Evolutionary conservation across 257 asterid genomes (phyloP).

Genomic region (Solanum habrochaites): DNA sequence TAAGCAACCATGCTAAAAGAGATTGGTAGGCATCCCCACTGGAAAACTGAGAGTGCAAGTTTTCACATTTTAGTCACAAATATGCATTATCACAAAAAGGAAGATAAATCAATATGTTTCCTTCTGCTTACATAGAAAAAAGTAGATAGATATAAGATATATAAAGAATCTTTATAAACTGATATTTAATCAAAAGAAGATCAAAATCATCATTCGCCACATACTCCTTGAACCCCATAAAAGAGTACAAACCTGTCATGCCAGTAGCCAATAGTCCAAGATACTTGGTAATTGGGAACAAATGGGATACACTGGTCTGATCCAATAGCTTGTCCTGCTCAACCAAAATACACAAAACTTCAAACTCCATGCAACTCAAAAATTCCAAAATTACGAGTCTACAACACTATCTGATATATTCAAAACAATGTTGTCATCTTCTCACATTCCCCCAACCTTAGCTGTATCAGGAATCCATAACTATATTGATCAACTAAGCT

Average conservation of each 20-base stretch:
- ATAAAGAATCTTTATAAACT: not conserved
- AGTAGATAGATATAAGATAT: not conserved
- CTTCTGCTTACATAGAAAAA: not conserved
- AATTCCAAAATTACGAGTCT: not conserved
- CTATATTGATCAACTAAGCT: not conserved
- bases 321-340: slow-evolving; percentile 96
- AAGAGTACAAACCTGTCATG: slow-evolving; percentile 55
- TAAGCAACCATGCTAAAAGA: not conserved
- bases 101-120: not conserved
- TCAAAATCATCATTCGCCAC: not conserved
- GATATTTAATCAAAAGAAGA: not conserved
- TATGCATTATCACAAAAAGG: not conserved
- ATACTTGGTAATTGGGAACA: slow-evolving; percentile 73
- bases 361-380: not conserved
- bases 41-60: not conserved
- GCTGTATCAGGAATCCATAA: not conserved
- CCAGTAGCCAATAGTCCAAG: slow-evolving; percentile 94
- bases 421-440: not conserved
- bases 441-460: not conserved
- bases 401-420: not conserved
- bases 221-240: not conserved
- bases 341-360: not conserved
- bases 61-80: not conserved
- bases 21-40: not conserved
- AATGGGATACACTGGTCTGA: slow-evolving; percentile 85